Percentiles rank a stretch among this genome's conserved stretches.
phyloP scores from a whole-genome alignment of 2,329 filamentous ascomycete species.

The Seiridium unicorne region DNA sequence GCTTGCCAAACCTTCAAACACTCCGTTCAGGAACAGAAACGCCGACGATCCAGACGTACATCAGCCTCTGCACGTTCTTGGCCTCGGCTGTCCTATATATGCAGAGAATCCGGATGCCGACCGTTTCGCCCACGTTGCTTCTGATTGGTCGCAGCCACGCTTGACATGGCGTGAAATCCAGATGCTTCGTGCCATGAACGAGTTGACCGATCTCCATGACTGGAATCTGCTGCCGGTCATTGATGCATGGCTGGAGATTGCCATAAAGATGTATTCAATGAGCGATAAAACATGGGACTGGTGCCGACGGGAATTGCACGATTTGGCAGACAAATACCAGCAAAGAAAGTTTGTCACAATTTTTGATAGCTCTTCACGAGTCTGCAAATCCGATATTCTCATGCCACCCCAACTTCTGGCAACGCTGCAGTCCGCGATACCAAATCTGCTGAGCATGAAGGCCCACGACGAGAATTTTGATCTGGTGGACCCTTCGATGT shows the following conservation, averaged over 20 bases:
- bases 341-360: not conserved
- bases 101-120: not conserved
- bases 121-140: not conserved
- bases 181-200: not conserved
- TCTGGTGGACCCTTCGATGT: not conserved
- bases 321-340: not conserved
- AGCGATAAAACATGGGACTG: not conserved
- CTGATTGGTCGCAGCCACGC: not conserved
- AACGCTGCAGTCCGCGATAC: not conserved
- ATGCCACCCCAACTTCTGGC: not conserved
- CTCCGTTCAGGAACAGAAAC: not conserved
- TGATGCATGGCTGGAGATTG: not conserved
- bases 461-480: not conserved
- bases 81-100: not conserved
- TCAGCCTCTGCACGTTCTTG: not conserved
- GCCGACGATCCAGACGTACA: not conserved
- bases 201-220: not conserved
- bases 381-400: not conserved
- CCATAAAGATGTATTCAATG: not conserved
- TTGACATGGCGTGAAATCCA: not conserved
- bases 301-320: not conserved
- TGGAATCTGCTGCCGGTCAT: not conserved
- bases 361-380: not conserved
- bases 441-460: not conserved
- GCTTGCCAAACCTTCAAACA: not conserved